Conservation (phyloP, 1,284 basidiomycete species). For the Pseudozyma sp. region DNA sequence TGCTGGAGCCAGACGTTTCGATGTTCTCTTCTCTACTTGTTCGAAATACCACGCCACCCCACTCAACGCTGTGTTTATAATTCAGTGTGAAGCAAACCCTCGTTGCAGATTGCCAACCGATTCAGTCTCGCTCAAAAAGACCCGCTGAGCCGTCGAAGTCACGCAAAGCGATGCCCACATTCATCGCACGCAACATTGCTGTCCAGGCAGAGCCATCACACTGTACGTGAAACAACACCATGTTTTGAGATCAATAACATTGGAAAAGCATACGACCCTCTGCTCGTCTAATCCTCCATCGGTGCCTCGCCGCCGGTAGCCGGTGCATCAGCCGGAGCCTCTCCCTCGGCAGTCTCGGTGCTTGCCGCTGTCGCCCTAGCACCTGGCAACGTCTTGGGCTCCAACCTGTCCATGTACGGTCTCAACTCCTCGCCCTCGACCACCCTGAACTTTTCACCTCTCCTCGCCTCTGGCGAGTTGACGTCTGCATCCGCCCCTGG, state of each 20-base stretch:
- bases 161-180: no score
- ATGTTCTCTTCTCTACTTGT: slow-evolving; percentile 7
- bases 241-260: no score
- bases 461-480: slow-evolving; percentile 46
- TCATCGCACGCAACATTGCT: no score
- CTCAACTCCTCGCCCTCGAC: slow-evolving; percentile 63
- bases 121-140: no score
- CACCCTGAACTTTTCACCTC: slow-evolving; percentile 63
- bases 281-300: slow-evolving; percentile 43
- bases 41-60: not conserved
- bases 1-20: not conserved
- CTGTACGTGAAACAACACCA: no score
- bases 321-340: slow-evolving; percentile 2
- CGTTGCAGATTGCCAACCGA: no score
- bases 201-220: no score
- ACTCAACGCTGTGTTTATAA: not conserved
- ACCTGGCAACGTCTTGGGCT: slow-evolving; percentile 41
- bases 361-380: slow-evolving; percentile 11
- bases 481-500: slow-evolving; percentile 65
- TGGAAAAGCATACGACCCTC: not conserved
- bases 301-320: slow-evolving; percentile 37
- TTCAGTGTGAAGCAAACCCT: no score
- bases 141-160: no score
- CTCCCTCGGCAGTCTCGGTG: not conserved
- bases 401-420: slow-evolving; percentile 57